Evolutionary conservation across 441 rosid genomes (phyloP).

Genomic region (Cnidoscolus chayamansa): DNA sequence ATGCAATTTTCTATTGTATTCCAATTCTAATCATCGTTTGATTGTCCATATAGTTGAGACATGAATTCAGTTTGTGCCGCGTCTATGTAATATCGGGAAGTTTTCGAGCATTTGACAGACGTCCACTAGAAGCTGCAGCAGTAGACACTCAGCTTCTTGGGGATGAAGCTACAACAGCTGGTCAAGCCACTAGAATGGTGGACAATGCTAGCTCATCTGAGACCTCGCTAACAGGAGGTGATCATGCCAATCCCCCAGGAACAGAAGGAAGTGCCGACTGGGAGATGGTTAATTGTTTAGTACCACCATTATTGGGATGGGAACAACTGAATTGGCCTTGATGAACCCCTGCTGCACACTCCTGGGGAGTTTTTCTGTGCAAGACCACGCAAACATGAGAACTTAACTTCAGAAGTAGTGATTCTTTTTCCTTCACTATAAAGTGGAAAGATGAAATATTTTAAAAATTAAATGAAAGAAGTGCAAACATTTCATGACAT

Average conservation of each 20-base stretch:
- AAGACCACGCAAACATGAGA: constrained; percentile 10
- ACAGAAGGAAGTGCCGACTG: constrained; percentile 19
- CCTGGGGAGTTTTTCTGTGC: constrained; percentile 13
- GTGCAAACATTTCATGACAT: background rate
- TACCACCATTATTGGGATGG: constrained; percentile 52
- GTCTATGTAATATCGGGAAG: constrained; percentile 62
- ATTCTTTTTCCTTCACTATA: constrained; percentile 21
- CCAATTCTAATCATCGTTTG: constrained; percentile 17
- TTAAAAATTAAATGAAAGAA: constrained; percentile 6
- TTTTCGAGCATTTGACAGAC: constrained; percentile 72
- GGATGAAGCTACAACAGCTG: constrained; percentile 31
- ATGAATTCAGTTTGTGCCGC: constrained; percentile 70
- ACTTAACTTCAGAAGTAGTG: constrained; percentile 17
- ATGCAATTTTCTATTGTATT: background rate
- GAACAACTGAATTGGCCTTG: constrained; percentile 42
- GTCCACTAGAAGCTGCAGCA: constrained; percentile 46
- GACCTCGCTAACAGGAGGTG: constrained; percentile 42
- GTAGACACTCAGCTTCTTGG: constrained; percentile 26
- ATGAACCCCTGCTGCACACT: constrained; percentile 13
- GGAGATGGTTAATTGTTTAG: constrained; percentile 31
- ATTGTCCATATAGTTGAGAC: constrained; percentile 52
- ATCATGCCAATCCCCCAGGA: constrained; percentile 27
- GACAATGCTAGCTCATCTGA: constrained; percentile 36
- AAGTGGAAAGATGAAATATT: background rate
- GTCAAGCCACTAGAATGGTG: constrained; percentile 23